Percentiles rank a stretch among this genome's conserved stretches.
These are phyloP conservation scores for Myxozyma geophila DNA, from an alignment of 805 yeast species.

Conservation along the genomic window DNA sequence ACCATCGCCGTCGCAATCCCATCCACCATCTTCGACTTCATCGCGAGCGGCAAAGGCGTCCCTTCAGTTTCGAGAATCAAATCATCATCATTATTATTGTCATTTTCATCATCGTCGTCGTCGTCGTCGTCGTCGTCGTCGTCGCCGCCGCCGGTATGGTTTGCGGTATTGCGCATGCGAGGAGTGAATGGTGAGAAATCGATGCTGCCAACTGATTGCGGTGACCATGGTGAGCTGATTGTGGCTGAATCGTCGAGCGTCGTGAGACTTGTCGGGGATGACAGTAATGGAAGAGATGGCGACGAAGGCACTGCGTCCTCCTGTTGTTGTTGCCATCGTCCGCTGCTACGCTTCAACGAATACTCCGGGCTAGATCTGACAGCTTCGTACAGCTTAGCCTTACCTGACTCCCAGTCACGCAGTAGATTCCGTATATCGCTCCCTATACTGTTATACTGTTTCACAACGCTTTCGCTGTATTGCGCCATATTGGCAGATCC, in stretches of 20 bases:
- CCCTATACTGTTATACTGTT: constrained; percentile 33
- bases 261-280: constrained; percentile 27
- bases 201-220: constrained; percentile 2
- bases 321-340: not conserved
- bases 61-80: constrained; percentile 13
- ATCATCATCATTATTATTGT: constrained; percentile 10
- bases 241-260: constrained; percentile 10
- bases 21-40: constrained; percentile 24
- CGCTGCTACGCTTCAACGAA: constrained; percentile 4
- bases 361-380: not conserved
- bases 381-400: constrained; percentile 22
- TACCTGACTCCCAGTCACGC: constrained; percentile 35
- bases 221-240: constrained; percentile 18
- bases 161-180: constrained; percentile 2
- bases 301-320: not conserved
- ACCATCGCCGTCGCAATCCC: constrained; percentile 30
- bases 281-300: constrained; percentile 15
- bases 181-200: constrained; percentile 9
- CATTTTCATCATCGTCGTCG: constrained; percentile 14
- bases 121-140: constrained; percentile 12
- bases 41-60: constrained; percentile 17
- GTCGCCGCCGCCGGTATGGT: not conserved
- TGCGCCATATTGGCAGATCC: constrained; percentile 3
- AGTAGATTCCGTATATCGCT: constrained; percentile 27
- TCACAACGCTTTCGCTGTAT: constrained; percentile 20